phyloP scores from a whole-genome alignment of 192 early-diverging fungal genomes.

The Spinellus fusiger region DNA sequence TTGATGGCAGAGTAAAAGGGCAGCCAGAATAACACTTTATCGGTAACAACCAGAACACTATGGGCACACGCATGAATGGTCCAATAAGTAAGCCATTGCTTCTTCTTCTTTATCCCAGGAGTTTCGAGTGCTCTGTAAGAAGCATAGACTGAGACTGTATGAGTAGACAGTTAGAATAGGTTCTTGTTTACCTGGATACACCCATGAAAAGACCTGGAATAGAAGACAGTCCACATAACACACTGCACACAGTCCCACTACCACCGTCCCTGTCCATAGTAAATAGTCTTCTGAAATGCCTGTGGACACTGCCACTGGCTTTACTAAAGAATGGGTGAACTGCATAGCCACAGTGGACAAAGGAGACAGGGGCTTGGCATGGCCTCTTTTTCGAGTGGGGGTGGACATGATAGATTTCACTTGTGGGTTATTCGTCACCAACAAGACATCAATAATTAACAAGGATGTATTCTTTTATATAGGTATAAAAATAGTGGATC shows the following conservation, averaged over 20 bases:
- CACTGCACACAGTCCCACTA: neutral
- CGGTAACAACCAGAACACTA: conserved; percentile 86
- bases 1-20: conserved; percentile 95
- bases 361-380: too few species aligned
- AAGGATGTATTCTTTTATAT: too few species aligned
- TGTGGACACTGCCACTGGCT: too few species aligned
- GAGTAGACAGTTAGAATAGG: neutral
- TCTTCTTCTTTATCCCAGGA: conserved; percentile 69
- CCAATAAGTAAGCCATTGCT: conserved; percentile 92
- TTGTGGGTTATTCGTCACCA: too few species aligned
- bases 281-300: too few species aligned
- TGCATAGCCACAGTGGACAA: too few species aligned
- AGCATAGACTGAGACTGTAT: conserved; percentile 61
- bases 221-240: neutral
- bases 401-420: too few species aligned
- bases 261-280: neutral
- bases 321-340: too few species aligned
- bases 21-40: conserved; percentile 86
- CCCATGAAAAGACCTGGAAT: conserved; percentile 64
- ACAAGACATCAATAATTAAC: too few species aligned
- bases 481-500: too few species aligned
- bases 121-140: conserved; percentile 92
- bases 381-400: too few species aligned
- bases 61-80: conserved; percentile 87
- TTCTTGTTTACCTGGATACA: conserved; percentile 69